Base-by-base conservation (phyloP, 164 flowering plant genomes). In the Hamamelis virginiana region DNA sequence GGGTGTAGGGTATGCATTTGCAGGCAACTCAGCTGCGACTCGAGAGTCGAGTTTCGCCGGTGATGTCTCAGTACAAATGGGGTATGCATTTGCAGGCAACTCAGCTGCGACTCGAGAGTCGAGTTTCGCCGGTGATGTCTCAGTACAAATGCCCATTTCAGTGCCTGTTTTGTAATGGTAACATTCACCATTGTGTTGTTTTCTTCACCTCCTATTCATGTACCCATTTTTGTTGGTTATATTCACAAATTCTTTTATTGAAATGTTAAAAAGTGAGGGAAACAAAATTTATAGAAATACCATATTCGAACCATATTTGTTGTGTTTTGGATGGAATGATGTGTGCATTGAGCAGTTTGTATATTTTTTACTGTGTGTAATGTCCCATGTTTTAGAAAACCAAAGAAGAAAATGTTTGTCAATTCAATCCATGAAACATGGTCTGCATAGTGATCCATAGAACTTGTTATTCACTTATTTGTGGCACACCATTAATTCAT, bases 101-200 rank as follows among this genome's bases (percentile, higher is more conserved):
- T 80, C 92, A 12, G 74, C 82, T n/a, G 59, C 86, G n/a, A 77
- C 18, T 63, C 71, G 80, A 57, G 89, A 83, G 65, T 47, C 89
- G 14, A 81, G 73, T 71, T 86, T 88, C 43, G 70, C 80, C 1
- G 70, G 76, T 25, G 92, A 86, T 56, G 89, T 86, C 21, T 80
- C 90, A 1, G 72, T 83, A 56, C 79, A 87, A 8, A 67, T 89
- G 73, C 75, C 90, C 61, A 85, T 90, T 25, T 84, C 91, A 1
- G 91, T 91, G 27, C 89, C 86, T 46, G 97, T 88, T 53, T 80
- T 85, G 72, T 90, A 85, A 83, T 58, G 76, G 77, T 74, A 70
- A 68, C 26, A 21, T 33, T 38, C 53, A 23, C 63, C 62, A 16
- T 13, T 66, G n/a, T 62, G 12, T 52, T 65, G 48, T 64, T 66